Base-by-base conservation (phyloP, 495 filamentous ascomycete species). In the Apiosordaria backusii region DNA sequence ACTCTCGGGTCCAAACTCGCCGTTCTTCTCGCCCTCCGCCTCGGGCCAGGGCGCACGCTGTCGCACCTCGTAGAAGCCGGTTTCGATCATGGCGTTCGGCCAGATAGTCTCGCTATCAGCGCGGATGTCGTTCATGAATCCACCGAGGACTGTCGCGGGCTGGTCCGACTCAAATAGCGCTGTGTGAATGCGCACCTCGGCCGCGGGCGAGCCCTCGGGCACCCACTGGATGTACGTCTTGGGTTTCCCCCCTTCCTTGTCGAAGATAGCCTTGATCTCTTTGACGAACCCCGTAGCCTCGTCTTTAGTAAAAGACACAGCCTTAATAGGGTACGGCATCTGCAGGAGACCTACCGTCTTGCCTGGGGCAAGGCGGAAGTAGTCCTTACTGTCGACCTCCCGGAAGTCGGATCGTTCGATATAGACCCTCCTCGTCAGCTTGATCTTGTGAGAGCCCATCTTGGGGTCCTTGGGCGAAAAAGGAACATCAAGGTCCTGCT, bases 201-300 rank as follows among this genome's bases (percentile, higher is more conserved):
- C 89, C 65, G 82, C 83, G 16, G 67, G 76, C 21, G 91, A 84
- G 4, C 89, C 88, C 21, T 77, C 74, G 21, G 88, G 74, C 2
- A 96, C 89, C 93, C 93, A 97, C 68, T 96, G 92, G 71, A 97
- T 96, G 75, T 87, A 91, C 0, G 88, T 85, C 77, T 93, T 96
- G 23, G 50, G 50, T 13, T 53, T 53, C 50, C 16, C 16, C 4
- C 50, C 50, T 4, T 16, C 15, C 50, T 16, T 53, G 50, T 4
- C 50, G 19, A 18, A 16, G 4, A 21, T 13, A 3, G 50, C 50
- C 19, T 21, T 4, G 15, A 53, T 53, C 50, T 53, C 50, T 3
- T 3, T 53, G 4, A 96, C 83, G 22, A 79, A 78, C 57, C 90
- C 92, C 9, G 82, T 86, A 0, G 74, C 61, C 16, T 84, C 79